Conservation (phyloP, 768 basidiomycete species). For the Lactarius quietus region DNA sequence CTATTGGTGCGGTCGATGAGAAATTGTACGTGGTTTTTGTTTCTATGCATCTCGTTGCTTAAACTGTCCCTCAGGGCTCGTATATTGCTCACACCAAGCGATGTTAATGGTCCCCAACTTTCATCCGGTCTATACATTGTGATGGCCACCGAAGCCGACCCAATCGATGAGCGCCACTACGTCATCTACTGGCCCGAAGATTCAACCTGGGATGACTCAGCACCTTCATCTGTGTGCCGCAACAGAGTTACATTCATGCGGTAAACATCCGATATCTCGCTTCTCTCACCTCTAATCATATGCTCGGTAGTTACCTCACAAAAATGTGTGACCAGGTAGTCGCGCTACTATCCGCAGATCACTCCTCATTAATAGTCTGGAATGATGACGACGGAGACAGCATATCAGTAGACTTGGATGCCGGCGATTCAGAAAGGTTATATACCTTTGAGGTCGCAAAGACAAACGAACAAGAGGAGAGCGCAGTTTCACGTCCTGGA, state of each 20-base stretch:
- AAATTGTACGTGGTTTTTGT: constrained; percentile 36
- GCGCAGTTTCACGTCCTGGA: constrained; percentile 40
- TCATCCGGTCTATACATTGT: constrained; percentile 51
- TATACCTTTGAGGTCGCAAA: constrained; percentile 53
- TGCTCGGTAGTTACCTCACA: constrained; percentile 1
- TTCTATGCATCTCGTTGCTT: neutral
- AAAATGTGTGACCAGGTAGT: constrained; percentile 49
- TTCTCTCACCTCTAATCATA: neutral
- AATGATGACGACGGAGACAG: constrained; percentile 31
- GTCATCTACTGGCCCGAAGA: constrained; percentile 32
- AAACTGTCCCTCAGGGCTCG: constrained; percentile 17
- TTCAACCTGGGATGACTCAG: constrained; percentile 52
- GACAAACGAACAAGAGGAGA: constrained; percentile 53
- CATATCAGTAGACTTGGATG: constrained; percentile 35
- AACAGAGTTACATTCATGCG: constrained; percentile 62
- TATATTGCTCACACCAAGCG: constrained; percentile 22
- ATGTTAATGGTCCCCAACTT: constrained; percentile 29
- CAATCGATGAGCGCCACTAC: constrained; percentile 35
- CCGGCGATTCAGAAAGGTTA: constrained; percentile 44
- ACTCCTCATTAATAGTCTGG: constrained; percentile 46
- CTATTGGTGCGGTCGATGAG: constrained; percentile 37
- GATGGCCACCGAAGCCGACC: constrained; percentile 15
- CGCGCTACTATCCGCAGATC: constrained; percentile 47
- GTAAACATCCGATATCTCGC: constrained; percentile 31
- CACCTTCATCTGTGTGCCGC: constrained; percentile 40